Evolutionary conservation across 805 yeast species (phyloP), one percentile per base, ranked within the genome.

Genomic region (Ascoidea tarda): DNA sequence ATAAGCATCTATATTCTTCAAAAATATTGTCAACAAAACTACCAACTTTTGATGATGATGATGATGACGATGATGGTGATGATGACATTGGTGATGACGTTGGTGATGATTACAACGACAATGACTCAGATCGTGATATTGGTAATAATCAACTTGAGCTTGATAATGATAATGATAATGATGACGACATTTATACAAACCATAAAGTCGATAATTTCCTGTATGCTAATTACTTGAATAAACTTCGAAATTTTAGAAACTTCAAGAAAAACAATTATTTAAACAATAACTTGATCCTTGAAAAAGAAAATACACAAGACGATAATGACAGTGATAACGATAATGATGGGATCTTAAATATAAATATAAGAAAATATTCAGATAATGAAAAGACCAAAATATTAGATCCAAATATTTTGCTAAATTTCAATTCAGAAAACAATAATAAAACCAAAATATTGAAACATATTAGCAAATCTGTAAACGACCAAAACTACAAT

Each of bases 1-100:
- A 49, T 16, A 32, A 50, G n/a, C 50, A 53, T 46, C 49, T 55
- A 42, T 54, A 53, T 10, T 47, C 53, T 8, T 49, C 51, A 5
- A 50, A 45, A 52, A 53, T 55, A 1, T 49, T 53, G n/a, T 49
- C 52, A 31, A 46, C 42, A 8, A 51, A 46, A 33, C 44, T 48
- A 5, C 55, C 57, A 6, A 50, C 42, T 16, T 49, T 53, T 49
- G 51, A 38, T 16, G 31, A 21, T 38, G 51, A 28, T 42, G 21
- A 44, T 21, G 51, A 49, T n/a, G 33, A 12, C 16, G 16, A 28
- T 28, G 14, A n/a, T n/a, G 33, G 5, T 31, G 48, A 49, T n/a
- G 47, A 42, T 12, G 51, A 12, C 14, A 48, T 42, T 10, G 51
- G 5, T n/a, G 32, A 33, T 8, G 48, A 44, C 12, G 50, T 5